phyloP scores from a whole-genome alignment of 2,329 filamentous ascomycete species.

The Hortaea werneckii region DNA sequence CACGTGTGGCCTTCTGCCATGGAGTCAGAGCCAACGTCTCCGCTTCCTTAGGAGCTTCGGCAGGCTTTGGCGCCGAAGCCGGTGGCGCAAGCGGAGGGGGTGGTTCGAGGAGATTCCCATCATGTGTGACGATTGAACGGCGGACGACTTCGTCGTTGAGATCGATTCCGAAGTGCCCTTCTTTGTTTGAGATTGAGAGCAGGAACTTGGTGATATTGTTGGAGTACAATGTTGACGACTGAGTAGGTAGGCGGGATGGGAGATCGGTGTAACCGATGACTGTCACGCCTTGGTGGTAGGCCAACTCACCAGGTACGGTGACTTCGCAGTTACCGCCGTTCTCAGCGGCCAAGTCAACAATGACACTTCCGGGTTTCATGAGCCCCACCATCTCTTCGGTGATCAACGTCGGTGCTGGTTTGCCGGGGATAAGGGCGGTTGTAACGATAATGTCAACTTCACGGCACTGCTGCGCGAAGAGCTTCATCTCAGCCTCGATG shows the following conservation, averaged over 20 bases:
- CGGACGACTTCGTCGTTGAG: slow-evolving; percentile 77
- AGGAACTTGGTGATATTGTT: slow-evolving; percentile 90
- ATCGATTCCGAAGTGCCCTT: slow-evolving; percentile 71
- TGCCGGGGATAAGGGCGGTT: slow-evolving; percentile 81
- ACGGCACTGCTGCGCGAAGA: slow-evolving; percentile 76
- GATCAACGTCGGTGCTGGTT: slow-evolving; percentile 72
- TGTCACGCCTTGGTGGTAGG: slow-evolving; percentile 66
- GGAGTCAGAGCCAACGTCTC: slow-evolving; percentile 62
- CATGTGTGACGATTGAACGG: slow-evolving; percentile 70
- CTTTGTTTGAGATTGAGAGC: slow-evolving; percentile 67
- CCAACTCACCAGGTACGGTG: slow-evolving; percentile 62
- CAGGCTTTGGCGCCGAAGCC: slow-evolving; percentile 37
- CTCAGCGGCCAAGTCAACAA: slow-evolving; percentile 82
- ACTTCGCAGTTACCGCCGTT: slow-evolving; percentile 81
- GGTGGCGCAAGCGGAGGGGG: slow-evolving; percentile 59
- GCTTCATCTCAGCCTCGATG: slow-evolving; percentile 83
- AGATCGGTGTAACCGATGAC: slow-evolving; percentile 85
- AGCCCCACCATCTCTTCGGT: slow-evolving; percentile 68
- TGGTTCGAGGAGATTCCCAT: slow-evolving; percentile 65
- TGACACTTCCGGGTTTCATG: slow-evolving; percentile 83
- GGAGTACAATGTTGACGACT: slow-evolving; percentile 81
- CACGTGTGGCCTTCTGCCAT: slow-evolving; percentile 67
- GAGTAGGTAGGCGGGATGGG: slow-evolving; percentile 74
- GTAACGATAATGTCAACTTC: slow-evolving; percentile 91
- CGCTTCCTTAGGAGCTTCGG: slow-evolving; percentile 43